Conservation (phyloP, 179 eudicot species). For the Pouteria campechiana region DNA sequence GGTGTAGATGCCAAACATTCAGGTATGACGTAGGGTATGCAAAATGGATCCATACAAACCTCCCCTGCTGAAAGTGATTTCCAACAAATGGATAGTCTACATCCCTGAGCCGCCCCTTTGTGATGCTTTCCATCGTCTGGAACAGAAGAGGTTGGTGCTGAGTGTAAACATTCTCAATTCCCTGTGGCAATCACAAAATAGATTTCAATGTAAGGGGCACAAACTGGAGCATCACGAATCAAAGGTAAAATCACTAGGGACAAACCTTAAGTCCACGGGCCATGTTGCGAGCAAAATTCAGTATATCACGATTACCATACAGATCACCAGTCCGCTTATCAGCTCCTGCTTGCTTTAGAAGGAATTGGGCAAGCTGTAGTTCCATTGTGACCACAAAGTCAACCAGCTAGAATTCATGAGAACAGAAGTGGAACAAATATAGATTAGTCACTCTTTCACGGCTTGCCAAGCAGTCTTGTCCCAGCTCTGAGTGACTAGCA, state of each 20-base stretch:
- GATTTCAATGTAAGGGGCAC: no score
- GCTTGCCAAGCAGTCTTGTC: no score
- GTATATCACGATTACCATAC: constrained; percentile 71
- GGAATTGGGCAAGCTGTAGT: constrained; percentile 82
- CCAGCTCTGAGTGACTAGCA: no score
- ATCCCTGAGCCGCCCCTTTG: constrained; percentile 71
- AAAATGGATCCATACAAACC: no score
- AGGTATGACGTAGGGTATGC: no score
- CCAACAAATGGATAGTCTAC: constrained; percentile 79
- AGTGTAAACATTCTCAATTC: constrained; percentile 89
- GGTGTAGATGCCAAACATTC: no score
- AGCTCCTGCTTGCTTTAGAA: constrained; percentile 86
- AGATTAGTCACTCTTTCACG: no score
- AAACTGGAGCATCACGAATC: neutral
- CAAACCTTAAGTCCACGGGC: constrained; percentile 90
- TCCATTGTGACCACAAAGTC: constrained; percentile 5
- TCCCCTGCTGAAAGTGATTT: constrained; percentile 75
- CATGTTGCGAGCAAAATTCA: constrained; percentile 85
- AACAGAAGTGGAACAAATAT: no score
- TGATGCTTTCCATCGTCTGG: constrained; percentile 78
- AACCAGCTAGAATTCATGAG: no score
- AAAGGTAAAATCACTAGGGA: neutral
- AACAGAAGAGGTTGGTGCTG: constrained; percentile 85
- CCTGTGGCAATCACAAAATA: constrained; percentile 24
- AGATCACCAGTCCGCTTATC: constrained; percentile 87